Base-by-base conservation (phyloP, 2,329 filamentous ascomycete genomes). In the Cyphellophora europaea region DNA sequence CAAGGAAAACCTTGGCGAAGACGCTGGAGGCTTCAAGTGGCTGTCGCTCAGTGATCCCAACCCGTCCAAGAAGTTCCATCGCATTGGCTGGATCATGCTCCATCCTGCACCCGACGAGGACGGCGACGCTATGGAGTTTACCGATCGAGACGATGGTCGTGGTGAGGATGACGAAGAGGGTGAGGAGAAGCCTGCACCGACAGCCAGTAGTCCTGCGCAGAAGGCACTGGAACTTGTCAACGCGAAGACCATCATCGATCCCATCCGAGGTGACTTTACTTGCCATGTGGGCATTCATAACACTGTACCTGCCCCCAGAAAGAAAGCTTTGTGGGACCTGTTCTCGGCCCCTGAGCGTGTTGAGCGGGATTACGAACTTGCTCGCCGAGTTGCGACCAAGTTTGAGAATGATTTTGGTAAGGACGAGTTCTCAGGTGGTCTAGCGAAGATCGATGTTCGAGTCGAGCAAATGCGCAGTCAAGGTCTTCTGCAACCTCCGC, bases 71-170 rank as follows among this genome's bases (percentile, higher is more conserved):
- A 82, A 93, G 44, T 98, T 88, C 53, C 91, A 98, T 55, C 81
- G 91, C 14, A 96, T 98, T 58, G 91, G 91, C 14, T 98, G 93
- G 89, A 93, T 98, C 41, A 91, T 96, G 72, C 71, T 98, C 6
- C 82, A 96, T 52, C 82, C 86, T 11, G 77, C 77, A 11, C 70
- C 81, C 1, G 84, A 93, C 37, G 67, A 72, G 14, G 62, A 71
- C 5, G 66, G 72, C 30, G 69, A 77, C 10, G 37, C 37, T 5
- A 51, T 51, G 47, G 38, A 49, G 31, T 47, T 49, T 15, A 65
- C 79, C 40, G 84, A 93, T 48, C 72, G 79, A 42, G 70, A 74
- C n/a, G 82, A 91, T 47, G 72, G 74, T 10, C 77, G 82, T 45
- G 82, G 89, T 45, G 72, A 74, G 10, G 77, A 81, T 44, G 81